Evolutionary conservation across 1,284 basidiomycete genomes (phyloP), one percentile per base, ranked within the genome.

Genomic region (Tremellales sp.): DNA sequence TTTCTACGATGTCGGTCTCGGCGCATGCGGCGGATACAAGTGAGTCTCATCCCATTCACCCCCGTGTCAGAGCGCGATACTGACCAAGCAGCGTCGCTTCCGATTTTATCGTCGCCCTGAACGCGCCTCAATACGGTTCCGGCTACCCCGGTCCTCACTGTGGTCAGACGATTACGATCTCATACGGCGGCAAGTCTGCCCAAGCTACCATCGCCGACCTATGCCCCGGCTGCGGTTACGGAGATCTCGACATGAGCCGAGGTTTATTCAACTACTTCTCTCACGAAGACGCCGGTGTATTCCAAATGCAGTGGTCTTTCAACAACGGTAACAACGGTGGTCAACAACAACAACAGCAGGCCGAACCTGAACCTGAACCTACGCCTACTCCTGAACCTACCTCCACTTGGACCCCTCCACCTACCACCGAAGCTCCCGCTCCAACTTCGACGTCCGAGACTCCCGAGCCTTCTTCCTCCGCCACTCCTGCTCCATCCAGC

Each of bases 181-280:
- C 78, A 3, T 82, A 79, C 67, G 75, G 78, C 29, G 86, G 85
- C 56, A 84, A 82, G 68, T 79, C 80, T 2, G 75, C 81, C 10
- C 60, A 67, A 15, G 88, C 87, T 2, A 75, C 70, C 7, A 81
- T 91, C 57, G 78, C 78, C 62, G 87, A 89, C 70, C 77, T 79
- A 78, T 75, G 70, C 53, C 71, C 72, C 3, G 56, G 60, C 11
- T 73, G 72, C 51, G 49, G 49, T 2, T 79, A 70, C 39, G 83
- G 81, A 31, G 87, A 81, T 37, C 81, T 96, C 49, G 91, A 96
- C 76, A 78, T 93, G 53, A 86, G 86, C 22, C 67, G 72, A 11
- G 79, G 83, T 45, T 81, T 96, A 39, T 96, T 96, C 77, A 44
- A 52, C n/a, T 49, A 62, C 50, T 75, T 76, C 54, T 67, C 68